These are phyloP conservation scores for Liquidambar formosana DNA, from an alignment of 164 flowering plant genomes.

Conservation along the genomic window DNA sequence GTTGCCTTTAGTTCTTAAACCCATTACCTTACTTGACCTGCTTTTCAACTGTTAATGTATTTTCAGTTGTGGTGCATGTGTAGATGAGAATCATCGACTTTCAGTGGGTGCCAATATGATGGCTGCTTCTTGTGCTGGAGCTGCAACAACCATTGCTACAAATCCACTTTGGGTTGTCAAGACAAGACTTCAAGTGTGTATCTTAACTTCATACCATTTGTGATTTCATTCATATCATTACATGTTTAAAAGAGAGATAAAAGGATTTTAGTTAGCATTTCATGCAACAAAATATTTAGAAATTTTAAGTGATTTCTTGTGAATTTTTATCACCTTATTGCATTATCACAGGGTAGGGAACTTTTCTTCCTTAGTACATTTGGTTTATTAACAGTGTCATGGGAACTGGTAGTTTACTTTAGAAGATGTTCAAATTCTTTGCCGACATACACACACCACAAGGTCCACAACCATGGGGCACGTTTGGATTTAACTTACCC, in stretches of 20 bases:
- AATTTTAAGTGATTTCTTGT: not conserved
- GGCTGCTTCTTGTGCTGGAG: constrained; percentile 98
- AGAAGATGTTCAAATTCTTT: not conserved
- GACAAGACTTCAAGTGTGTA: constrained; percentile 88
- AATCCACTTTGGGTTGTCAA: constrained; percentile 99
- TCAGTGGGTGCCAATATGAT: constrained; percentile 85
- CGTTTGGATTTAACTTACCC: too few relatives aligned
- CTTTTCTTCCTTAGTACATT: not conserved
- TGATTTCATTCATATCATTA: not conserved
- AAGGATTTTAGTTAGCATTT: constrained; percentile 1
- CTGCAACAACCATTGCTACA: constrained; percentile 81
- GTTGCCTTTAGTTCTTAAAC: not conserved
- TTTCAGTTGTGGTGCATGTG: constrained; percentile 14
- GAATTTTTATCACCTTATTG: not conserved
- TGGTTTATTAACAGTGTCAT: not conserved
- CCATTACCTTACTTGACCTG: not conserved
- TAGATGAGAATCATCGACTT: constrained; percentile 70
- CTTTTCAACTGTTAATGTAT: constrained; percentile 3
- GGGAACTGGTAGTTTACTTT: not conserved
- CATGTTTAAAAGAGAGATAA: not conserved
- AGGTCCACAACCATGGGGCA: too few relatives aligned
- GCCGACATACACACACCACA: not conserved
- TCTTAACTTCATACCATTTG: not conserved
- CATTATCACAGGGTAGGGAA: not conserved
- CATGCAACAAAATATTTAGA: not conserved